Conservation (phyloP, 257 asterid genomes). For the Galeopsis tetrahit region DNA sequence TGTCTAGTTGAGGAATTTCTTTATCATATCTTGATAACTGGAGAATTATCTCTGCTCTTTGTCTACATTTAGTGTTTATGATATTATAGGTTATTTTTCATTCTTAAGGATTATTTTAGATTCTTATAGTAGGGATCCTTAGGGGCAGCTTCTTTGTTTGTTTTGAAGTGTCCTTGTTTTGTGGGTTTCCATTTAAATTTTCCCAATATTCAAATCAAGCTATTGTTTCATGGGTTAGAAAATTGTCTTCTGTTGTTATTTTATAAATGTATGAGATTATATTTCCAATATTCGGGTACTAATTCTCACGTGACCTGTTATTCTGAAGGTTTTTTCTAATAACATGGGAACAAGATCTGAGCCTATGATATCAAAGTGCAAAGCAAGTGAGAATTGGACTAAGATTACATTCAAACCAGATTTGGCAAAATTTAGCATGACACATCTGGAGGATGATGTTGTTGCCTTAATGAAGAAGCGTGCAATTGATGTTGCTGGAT, state of each 20-base stretch:
- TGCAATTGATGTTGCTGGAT: conserved; percentile 88
- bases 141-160: background rate
- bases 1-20: background rate
- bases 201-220: background rate
- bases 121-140: background rate
- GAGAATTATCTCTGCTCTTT: background rate
- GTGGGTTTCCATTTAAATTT: background rate
- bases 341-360: conserved; percentile 90
- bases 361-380: conserved; percentile 78
- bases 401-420: conserved; percentile 93
- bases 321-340: conserved; percentile 73
- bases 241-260: background rate
- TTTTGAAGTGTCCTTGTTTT: background rate
- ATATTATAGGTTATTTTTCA: background rate
- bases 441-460: conserved; percentile 84
- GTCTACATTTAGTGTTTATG: background rate
- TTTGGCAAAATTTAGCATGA: conserved; percentile 84
- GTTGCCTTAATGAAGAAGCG: conserved; percentile 96
- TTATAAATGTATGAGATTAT: background rate
- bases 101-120: background rate
- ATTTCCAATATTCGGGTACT: background rate
- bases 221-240: background rate
- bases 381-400: conserved; percentile 86
- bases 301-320: conserved; percentile 4
- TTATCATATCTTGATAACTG: background rate